These are phyloP conservation scores for Pythium sukuiense DNA, from an alignment of 352 stramenopile genomes.

Conservation along the genomic window DNA sequence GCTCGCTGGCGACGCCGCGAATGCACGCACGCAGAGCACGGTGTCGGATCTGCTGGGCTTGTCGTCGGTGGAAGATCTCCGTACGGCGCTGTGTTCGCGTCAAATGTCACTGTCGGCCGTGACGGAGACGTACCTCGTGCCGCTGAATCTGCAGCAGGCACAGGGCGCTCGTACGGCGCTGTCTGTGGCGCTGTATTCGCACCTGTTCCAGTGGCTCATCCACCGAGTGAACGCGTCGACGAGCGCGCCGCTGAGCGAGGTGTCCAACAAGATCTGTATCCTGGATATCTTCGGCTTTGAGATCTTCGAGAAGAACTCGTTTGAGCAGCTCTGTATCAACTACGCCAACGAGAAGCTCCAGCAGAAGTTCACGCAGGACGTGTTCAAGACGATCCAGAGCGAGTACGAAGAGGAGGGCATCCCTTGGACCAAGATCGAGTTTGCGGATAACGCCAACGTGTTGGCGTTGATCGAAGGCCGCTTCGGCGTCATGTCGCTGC, in stretches of 20 bases:
- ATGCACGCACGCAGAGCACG: slow-evolving; percentile 44
- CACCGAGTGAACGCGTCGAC: slow-evolving; percentile 82
- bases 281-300: slow-evolving; percentile 99
- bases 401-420: slow-evolving; percentile 96
- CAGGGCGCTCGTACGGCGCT: slow-evolving; percentile 77
- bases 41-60: slow-evolving; percentile 73
- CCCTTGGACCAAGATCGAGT: slow-evolving; percentile 90
- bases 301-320: slow-evolving; percentile 96
- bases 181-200: slow-evolving; percentile 90
- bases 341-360: slow-evolving; percentile 96
- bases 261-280: slow-evolving; percentile 86
- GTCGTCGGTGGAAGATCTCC: slow-evolving; percentile 51
- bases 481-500: slow-evolving; percentile 88
- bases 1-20: slow-evolving; percentile 51
- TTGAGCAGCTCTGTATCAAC: slow-evolving; percentile 97
- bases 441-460: slow-evolving; percentile 91
- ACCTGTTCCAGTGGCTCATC: slow-evolving; percentile 97
- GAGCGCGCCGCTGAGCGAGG: slow-evolving; percentile 45
- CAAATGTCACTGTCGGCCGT: slow-evolving; percentile 79
- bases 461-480: slow-evolving; percentile 88
- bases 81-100: slow-evolving; percentile 70
- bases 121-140: slow-evolving; percentile 81
- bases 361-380: slow-evolving; percentile 92
- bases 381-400: slow-evolving; percentile 94
- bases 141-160: slow-evolving; percentile 81